Conservation (phyloP, 768 basidiomycete genomes). For the Suillus decipiens region DNA sequence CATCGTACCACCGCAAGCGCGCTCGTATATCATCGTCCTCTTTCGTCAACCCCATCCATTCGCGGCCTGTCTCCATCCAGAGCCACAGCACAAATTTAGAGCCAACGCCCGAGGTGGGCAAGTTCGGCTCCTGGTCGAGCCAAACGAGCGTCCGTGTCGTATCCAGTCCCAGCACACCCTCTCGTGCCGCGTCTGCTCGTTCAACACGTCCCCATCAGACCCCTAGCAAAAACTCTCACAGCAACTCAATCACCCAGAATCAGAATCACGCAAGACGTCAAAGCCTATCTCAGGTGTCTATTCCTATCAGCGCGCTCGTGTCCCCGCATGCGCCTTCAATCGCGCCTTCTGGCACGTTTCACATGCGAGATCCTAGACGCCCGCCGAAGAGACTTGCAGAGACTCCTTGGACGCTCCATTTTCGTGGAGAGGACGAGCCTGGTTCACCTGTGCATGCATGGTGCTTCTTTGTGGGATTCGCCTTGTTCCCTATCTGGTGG, state of each 20-base stretch:
- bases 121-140: constrained; percentile 38
- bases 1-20: constrained; percentile 73
- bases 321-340: constrained; percentile 80
- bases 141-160: constrained; percentile 30
- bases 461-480: constrained; percentile 76
- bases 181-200: constrained; percentile 39
- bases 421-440: constrained; percentile 53
- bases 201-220: constrained; percentile 29
- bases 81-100: constrained; percentile 13
- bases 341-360: constrained; percentile 57
- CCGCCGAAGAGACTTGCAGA: constrained; percentile 54
- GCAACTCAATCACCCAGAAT: constrained; percentile 7
- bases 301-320: constrained; percentile 76
- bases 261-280: constrained; percentile 41
- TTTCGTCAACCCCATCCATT: constrained; percentile 32
- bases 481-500: constrained; percentile 63
- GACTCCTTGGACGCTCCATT: constrained; percentile 64
- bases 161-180: constrained; percentile 34
- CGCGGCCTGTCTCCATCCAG: constrained; percentile 31
- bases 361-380: constrained; percentile 80
- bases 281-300: constrained; percentile 71
- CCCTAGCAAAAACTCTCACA: constrained; percentile 17
- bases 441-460: constrained; percentile 66
- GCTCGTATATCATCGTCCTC: constrained; percentile 53
- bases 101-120: constrained; percentile 20